Base-by-base conservation (phyloP, 495 filamentous ascomycete genomes). In the Aspergillus baeticus region DNA sequence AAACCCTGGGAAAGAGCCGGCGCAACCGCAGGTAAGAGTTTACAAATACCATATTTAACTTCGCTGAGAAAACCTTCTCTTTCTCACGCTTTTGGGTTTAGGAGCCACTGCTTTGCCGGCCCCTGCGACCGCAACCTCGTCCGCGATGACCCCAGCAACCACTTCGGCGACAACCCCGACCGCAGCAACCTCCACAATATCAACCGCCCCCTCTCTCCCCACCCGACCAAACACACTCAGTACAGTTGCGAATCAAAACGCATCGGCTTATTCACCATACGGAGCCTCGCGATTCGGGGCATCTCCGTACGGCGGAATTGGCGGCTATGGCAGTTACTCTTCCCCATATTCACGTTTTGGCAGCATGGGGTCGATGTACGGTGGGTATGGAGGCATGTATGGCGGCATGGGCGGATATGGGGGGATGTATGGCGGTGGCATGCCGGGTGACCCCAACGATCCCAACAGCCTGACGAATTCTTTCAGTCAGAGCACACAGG, bases 1-100 rank as follows among this genome's bases (percentile, higher is more conserved):
- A 98, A 98, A 75, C 93, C 93, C 17, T 98, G 93, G 93, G 93
- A 98, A 75, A 84, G 85, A 69, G 81, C 83, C 54, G 87, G 90
- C 69, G 82, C 80, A 56, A 74, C 82, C 62, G 70, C 80, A 77
- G 77, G 85, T 67, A 70, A 43, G 49, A 57, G 23, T 21, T 38
- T 38, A 49, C 39, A 56, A 2, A 29, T 22, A 68, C 45, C 31
- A 31, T 55, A 8, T 36, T 48, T 45, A 58, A 31, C 43, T 53
- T 37, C n/a, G 10, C 6, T 1, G n/a, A 45, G 11, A n/a, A 45
- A n/a, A n/a, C n/a, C n/a, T n/a, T n/a, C 22, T 3, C 17, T n/a
- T 45, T 31, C 42, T 45, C 8, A 45, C 21, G 14, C 37, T 33
- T 35, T 22, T 54, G 44, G 33, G 14, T 46, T 22, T 36, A 80